phyloP scores from a whole-genome alignment of 805 yeast species.

The Saturnispora saitoi region DNA sequence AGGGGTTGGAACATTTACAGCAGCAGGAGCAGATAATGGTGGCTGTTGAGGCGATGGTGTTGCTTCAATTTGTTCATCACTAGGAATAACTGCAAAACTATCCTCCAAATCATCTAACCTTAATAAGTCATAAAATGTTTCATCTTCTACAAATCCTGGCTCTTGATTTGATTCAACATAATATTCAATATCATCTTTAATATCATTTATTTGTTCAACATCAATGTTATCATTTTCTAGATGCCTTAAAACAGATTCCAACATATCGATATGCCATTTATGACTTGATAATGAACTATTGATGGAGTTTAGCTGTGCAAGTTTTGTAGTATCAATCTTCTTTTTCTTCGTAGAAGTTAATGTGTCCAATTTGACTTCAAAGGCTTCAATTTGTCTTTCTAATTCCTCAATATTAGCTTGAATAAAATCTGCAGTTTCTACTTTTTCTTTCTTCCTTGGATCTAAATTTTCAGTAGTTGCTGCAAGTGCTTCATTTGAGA shows the following conservation, averaged over 20 bases:
- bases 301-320: slow-evolving; percentile 45
- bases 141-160: slow-evolving; percentile 90
- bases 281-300: slow-evolving; percentile 65
- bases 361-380: slow-evolving; percentile 62
- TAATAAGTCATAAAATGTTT: slow-evolving; percentile 83
- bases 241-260: slow-evolving; percentile 69
- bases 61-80: slow-evolving; percentile 3
- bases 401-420: slow-evolving; percentile 67
- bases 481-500: slow-evolving; percentile 49
- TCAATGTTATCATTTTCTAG: slow-evolving; percentile 73
- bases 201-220: slow-evolving; percentile 63
- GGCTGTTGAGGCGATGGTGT: slow-evolving; percentile 8
- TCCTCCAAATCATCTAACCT: slow-evolving; percentile 46
- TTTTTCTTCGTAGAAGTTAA: slow-evolving; percentile 36
- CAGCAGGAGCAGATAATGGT: slow-evolving; percentile 9
- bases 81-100: slow-evolving; percentile 6
- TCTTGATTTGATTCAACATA: slow-evolving; percentile 92
- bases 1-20: background rate
- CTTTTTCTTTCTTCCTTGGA: slow-evolving; percentile 57
- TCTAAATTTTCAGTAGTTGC: slow-evolving; percentile 20
- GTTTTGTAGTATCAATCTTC: slow-evolving; percentile 33
- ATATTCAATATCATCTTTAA: slow-evolving; percentile 86
- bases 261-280: slow-evolving; percentile 64
- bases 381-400: slow-evolving; percentile 66
- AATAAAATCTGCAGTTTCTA: slow-evolving; percentile 64